These are phyloP conservation scores for Tylopilus sp. DNA, from an alignment of 1,284 basidiomycete species.

Conservation along the genomic window DNA sequence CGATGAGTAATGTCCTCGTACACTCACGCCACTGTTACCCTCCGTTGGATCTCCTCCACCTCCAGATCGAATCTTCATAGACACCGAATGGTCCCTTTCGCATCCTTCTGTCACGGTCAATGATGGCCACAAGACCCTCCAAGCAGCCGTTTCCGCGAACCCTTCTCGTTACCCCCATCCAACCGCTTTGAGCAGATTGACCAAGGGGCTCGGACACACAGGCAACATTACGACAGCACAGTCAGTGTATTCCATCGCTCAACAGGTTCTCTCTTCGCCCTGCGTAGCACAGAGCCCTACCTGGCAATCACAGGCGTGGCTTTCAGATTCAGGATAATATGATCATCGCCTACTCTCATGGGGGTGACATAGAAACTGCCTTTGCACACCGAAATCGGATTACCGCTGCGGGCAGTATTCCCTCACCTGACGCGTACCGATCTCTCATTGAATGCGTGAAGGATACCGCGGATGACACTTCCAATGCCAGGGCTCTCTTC, in stretches of 20 bases:
- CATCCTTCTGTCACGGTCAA: constrained; percentile 41
- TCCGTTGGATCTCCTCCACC: constrained; percentile 26
- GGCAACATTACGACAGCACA: constrained; percentile 72
- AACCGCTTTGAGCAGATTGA: constrained; percentile 68
- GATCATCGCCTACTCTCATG: constrained; percentile 87
- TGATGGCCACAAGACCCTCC: constrained; percentile 52
- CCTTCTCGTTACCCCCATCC: constrained; percentile 61
- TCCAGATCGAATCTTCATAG: constrained; percentile 31
- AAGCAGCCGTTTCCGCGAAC: constrained; percentile 46
- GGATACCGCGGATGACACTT: constrained; percentile 94
- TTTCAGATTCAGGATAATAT: constrained; percentile 87
- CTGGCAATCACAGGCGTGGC: constrained; percentile 74
- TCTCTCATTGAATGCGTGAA: constrained; percentile 89
- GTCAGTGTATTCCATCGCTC: constrained; percentile 78
- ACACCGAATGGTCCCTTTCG: constrained; percentile 45
- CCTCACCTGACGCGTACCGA: constrained; percentile 91
- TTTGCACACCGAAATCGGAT: constrained; percentile 87
- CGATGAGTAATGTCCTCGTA: constrained; percentile 24
- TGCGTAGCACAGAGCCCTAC: constrained; percentile 54
- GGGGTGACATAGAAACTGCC: constrained; percentile 83
- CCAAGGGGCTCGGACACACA: constrained; percentile 75
- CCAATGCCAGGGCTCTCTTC: constrained; percentile 87
- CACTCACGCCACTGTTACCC: constrained; percentile 17
- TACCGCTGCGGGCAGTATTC: constrained; percentile 80
- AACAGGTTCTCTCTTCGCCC: constrained; percentile 63